Evolutionary conservation across 2,329 filamentous ascomycete species (phyloP).

Genomic region (Epichloe sp.): DNA sequence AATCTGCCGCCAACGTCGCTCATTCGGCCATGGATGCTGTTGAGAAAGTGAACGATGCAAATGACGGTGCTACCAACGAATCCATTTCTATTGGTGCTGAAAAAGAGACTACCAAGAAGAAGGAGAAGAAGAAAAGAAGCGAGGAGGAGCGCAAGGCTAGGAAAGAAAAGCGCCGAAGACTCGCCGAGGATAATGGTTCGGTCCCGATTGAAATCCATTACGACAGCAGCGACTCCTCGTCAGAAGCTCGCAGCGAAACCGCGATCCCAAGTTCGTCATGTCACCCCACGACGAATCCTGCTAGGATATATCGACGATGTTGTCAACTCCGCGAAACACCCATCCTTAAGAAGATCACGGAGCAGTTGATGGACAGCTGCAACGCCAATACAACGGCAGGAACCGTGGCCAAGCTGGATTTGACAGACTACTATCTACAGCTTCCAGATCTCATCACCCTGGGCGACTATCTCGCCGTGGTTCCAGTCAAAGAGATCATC

Average conservation of each 20-base stretch:
- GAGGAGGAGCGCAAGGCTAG: slow-evolving; percentile 81
- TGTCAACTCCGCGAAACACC: slow-evolving; percentile 89
- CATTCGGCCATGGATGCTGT: not conserved
- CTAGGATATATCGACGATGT: slow-evolving; percentile 85
- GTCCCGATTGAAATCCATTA: slow-evolving; percentile 73
- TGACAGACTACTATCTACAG: slow-evolving; percentile 75
- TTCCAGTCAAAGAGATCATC: slow-evolving; percentile 75
- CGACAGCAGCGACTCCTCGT: slow-evolving; percentile 51
- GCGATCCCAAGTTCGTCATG: slow-evolving; percentile 16
- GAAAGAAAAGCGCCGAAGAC: slow-evolving; percentile 74
- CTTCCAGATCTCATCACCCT: slow-evolving; percentile 74
- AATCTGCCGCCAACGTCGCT: not conserved
- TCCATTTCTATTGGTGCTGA: slow-evolving; percentile 12
- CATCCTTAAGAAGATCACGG: slow-evolving; percentile 80
- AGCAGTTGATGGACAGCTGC: slow-evolving; percentile 65
- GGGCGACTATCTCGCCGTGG: slow-evolving; percentile 86
- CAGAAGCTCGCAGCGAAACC: slow-evolving; percentile 14
- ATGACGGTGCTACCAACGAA: slow-evolving; percentile 12
- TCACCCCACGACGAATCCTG: slow-evolving; percentile 74
- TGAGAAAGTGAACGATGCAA: slow-evolving; percentile 13
- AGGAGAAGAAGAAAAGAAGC: slow-evolving; percentile 91
- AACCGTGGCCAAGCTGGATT: slow-evolving; percentile 69
- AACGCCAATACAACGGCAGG: slow-evolving; percentile 55
- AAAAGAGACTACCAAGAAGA: slow-evolving; percentile 52
- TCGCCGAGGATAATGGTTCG: slow-evolving; percentile 77